Evolutionary conservation across 495 filamentous ascomycete genomes (phyloP).

Genomic region (Talaromyces trachyspermus): DNA sequence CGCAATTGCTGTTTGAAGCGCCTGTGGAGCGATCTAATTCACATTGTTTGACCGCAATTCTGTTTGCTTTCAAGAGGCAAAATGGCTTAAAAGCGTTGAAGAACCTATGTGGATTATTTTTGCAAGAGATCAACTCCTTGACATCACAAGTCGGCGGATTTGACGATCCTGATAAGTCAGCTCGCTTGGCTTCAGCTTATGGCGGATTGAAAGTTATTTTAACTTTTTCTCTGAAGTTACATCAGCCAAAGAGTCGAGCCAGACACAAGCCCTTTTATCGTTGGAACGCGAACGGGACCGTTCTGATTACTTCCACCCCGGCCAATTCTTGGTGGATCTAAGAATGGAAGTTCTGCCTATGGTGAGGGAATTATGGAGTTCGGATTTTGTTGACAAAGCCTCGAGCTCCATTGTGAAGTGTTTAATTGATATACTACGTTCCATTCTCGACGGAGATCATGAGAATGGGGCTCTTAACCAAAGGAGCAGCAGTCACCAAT

Average conservation of each 20-base stretch:
- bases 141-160: conserved; percentile 34
- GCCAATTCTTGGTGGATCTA: conserved; percentile 82
- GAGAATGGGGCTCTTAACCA: conserved; percentile 57
- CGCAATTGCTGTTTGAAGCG: conserved; percentile 70
- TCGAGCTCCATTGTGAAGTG: conserved; percentile 67
- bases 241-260: conserved; percentile 70
- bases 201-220: conserved; percentile 80
- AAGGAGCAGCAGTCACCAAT: conserved; percentile 46
- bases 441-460: conserved; percentile 65
- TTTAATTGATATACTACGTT: conserved; percentile 75
- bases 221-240: conserved; percentile 70
- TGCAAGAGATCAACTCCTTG: conserved; percentile 52
- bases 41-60: conserved; percentile 68
- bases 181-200: conserved; percentile 47
- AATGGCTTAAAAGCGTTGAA: conserved; percentile 70
- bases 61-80: conserved; percentile 77
- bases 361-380: conserved; percentile 74
- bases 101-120: conserved; percentile 64
- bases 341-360: conserved; percentile 76
- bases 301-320: conserved; percentile 59
- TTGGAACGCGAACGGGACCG: conserved; percentile 46
- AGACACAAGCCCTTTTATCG: conserved; percentile 54
- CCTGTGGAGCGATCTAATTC: conserved; percentile 49
- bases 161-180: conserved; percentile 35
- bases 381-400: conserved; percentile 60